Base-by-base conservation (phyloP, 2,329 filamentous ascomycete species). In the Diatrype stigma region DNA sequence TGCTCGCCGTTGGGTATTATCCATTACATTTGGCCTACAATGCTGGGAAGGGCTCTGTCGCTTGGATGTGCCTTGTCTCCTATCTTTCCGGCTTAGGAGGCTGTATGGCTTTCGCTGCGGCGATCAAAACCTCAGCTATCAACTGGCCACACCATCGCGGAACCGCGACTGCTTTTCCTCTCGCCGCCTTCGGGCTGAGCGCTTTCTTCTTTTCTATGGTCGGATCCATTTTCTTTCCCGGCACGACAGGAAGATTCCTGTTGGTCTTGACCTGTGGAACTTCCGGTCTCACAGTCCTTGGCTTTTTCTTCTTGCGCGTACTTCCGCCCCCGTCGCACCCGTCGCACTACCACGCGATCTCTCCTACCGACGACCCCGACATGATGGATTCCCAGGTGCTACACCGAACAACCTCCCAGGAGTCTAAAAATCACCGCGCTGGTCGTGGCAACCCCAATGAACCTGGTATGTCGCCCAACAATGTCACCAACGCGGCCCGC, bases 141-240 rank as follows among this genome's bases (percentile, higher is more conserved):
- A 96, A 96, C 70, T 96, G 92, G 84, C 93, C 93, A 12, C 82
- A 86, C 52, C 87, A 96, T 67, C 84, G 94, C 56, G 94, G 94
- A 50, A 96, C 93, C 3, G 94, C 94, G 6, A 97, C 94, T 6
- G 92, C 92, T 1, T 94, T 97, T 61, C 93, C 94, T 6, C 72
- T 97, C 50, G 90, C 94, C 51, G 92, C 90, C 3, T 97, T 97
- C 65, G 94, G 94, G 3, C 73, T 99, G 51, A 96, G 92, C 67
- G 94, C 94, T 49, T 94, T 99, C 72, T 96, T 97, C 75, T 99
- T 96, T 73, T 93, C 94, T 0, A 78, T 86, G 2, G 71, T 95
- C 32, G 89, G 90, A 21, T 82, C 84, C 17, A 65, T 95, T 45
- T 74, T 90, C 38, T 92, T 96, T 64, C 89, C 90, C 2, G 90